Evolutionary conservation across 1,284 basidiomycete species (phyloP).

Genomic region (Cutaneotrichosporon sp.): DNA sequence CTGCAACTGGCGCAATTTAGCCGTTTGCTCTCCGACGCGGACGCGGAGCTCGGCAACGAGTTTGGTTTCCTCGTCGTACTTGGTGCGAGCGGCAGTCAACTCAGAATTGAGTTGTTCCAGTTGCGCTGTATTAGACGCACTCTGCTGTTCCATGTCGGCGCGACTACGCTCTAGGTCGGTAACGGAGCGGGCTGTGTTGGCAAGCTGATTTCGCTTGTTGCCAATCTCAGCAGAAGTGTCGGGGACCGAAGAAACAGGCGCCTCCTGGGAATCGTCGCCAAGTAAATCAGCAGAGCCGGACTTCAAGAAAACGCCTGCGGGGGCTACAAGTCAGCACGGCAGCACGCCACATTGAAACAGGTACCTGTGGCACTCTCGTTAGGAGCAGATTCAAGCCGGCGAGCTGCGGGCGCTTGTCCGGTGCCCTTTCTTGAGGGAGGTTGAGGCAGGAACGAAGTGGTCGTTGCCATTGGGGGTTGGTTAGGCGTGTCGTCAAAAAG

Average conservation of each 20-base stretch:
- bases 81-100: constrained; percentile 52
- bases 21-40: constrained; percentile 64
- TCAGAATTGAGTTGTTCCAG: constrained; percentile 48
- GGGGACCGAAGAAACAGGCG: constrained; percentile 37
- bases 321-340: not conserved
- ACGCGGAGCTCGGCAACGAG: constrained; percentile 69
- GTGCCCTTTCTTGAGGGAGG: constrained; percentile 19
- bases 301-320: not conserved
- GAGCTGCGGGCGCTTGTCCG: not conserved
- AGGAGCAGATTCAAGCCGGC: not conserved
- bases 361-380: not conserved
- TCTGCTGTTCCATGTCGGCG: constrained; percentile 42
- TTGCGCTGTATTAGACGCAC: constrained; percentile 61
- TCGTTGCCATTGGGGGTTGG: constrained; percentile 2
- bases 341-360: not conserved
- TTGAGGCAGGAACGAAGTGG: constrained; percentile 26
- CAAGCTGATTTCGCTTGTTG: constrained; percentile 75
- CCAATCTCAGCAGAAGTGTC: constrained; percentile 63
- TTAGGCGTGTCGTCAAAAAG: constrained; percentile 36
- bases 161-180: constrained; percentile 39
- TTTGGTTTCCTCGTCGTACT: constrained; percentile 79
- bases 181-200: constrained; percentile 61
- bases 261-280: constrained; percentile 35
- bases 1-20: constrained; percentile 68
- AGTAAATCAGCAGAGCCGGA: constrained; percentile 31